phyloP scores from a whole-genome alignment of 2,329 filamentous ascomycete genomes.

The Mycosphaerelloides madeirae region DNA sequence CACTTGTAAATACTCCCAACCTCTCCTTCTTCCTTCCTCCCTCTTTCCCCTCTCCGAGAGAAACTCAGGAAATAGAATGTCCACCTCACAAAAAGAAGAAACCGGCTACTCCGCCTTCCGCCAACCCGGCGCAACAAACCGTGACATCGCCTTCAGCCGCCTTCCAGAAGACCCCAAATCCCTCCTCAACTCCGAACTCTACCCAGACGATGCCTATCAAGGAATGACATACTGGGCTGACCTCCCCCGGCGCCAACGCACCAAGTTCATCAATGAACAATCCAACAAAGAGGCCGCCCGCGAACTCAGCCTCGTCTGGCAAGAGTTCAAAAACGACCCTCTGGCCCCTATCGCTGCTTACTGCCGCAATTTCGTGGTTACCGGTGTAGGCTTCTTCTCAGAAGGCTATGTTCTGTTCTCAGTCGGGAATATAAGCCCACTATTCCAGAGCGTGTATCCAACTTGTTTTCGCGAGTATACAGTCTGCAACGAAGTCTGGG shows the following conservation, averaged over 20 bases:
- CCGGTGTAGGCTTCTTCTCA: conserved; percentile 4
- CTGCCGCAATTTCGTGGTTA: conserved; percentile 6
- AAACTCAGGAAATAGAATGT: too few relatives aligned
- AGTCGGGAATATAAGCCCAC: conserved; percentile 3
- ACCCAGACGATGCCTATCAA: neutral
- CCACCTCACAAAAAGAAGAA: too few relatives aligned
- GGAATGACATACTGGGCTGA: conserved; percentile 5
- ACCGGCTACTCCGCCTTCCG: neutral
- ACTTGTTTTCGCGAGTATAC: conserved; percentile 24
- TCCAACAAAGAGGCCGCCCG: conserved; percentile 2
- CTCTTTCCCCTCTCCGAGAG: too few relatives aligned
- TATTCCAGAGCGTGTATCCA: conserved; percentile 4
- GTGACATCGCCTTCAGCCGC: neutral
- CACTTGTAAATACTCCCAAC: too few relatives aligned
- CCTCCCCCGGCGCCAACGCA: neutral
- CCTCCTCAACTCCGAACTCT: neutral
- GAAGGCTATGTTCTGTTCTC: conserved; percentile 10
- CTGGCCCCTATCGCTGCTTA: conserved; percentile 5
- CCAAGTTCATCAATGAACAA: conserved; percentile 5
- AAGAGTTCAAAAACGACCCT: conserved; percentile 8
- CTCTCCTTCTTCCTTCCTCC: too few relatives aligned
- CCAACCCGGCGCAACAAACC: neutral
- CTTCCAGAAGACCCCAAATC: neutral
- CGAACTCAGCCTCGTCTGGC: conserved; percentile 6
- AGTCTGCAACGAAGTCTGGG: conserved; percentile 71